Evolutionary conservation across 2,329 filamentous ascomycete species (phyloP).

Genomic region (Cladosporium sp.): DNA sequence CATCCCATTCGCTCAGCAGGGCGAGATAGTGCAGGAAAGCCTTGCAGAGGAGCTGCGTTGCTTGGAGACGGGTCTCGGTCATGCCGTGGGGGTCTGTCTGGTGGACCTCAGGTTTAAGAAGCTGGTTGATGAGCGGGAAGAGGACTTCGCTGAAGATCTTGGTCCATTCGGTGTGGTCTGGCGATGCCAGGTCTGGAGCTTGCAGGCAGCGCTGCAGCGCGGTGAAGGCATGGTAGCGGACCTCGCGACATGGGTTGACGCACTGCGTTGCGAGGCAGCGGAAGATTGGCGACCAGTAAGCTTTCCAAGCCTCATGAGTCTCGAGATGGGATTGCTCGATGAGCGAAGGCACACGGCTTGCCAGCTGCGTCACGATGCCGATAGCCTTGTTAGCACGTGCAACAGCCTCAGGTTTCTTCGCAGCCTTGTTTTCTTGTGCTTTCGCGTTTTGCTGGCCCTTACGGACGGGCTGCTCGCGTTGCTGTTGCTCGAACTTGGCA

Average conservation of each 20-base stretch:
- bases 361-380: constrained; percentile 77
- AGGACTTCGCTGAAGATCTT: constrained; percentile 92
- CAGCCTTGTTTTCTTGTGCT: constrained; percentile 26
- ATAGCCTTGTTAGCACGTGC: constrained; percentile 78
- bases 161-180: constrained; percentile 80
- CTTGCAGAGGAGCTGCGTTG: constrained; percentile 87
- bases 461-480: constrained; percentile 26
- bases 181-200: constrained; percentile 79
- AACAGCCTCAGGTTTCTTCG: constrained; percentile 70
- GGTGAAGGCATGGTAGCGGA: constrained; percentile 83
- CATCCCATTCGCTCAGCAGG: constrained; percentile 78
- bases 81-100: constrained; percentile 88
- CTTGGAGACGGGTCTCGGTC: constrained; percentile 91
- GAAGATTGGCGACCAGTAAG: constrained; percentile 97
- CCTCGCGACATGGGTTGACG: constrained; percentile 89
- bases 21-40: constrained; percentile 94
- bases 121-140: constrained; percentile 82
- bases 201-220: constrained; percentile 83
- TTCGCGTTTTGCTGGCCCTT: constrained; percentile 25
- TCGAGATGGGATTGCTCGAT: constrained; percentile 94
- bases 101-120: constrained; percentile 93
- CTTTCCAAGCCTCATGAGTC: constrained; percentile 74
- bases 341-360: constrained; percentile 75
- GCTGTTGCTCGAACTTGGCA: constrained; percentile 64
- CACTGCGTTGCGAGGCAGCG: constrained; percentile 85